Conservation (phyloP, 2,329 filamentous ascomycete species). For the Seiridium cupressi region DNA sequence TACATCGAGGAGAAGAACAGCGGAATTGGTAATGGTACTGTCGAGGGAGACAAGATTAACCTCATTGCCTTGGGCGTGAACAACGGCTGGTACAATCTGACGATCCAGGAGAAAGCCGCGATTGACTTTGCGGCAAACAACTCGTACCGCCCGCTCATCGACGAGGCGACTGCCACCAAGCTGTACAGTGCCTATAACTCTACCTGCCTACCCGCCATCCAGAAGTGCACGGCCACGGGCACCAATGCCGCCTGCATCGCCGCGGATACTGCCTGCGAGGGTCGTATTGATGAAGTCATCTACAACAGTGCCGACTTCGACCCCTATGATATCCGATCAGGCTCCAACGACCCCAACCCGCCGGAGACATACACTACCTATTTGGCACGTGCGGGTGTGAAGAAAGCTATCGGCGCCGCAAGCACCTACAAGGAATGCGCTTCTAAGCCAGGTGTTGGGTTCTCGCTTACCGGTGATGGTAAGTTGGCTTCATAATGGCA, state of each 20-base stretch:
- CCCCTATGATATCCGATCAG: constrained; percentile 44
- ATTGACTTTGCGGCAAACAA: constrained; percentile 18
- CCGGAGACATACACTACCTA: constrained; percentile 40
- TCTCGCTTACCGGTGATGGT: constrained; percentile 38
- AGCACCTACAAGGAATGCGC: constrained; percentile 39
- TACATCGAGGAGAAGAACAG: constrained; percentile 24
- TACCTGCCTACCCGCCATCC: constrained; percentile 9
- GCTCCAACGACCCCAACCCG: constrained; percentile 33
- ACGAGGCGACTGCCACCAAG: neutral
- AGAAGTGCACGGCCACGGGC: constrained; percentile 8
- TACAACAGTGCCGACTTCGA: constrained; percentile 31
- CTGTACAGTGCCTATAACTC: constrained; percentile 15
- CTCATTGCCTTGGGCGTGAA: constrained; percentile 24
- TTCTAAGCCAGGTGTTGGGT: constrained; percentile 31
- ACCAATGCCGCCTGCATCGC: constrained; percentile 11
- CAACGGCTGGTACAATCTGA: constrained; percentile 22
- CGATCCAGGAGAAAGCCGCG: constrained; percentile 17
- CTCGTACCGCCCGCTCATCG: constrained; percentile 8
- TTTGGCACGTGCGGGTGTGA: constrained; percentile 32
- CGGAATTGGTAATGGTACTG: constrained; percentile 16
- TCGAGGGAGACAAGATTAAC: constrained; percentile 17
- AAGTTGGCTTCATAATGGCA: constrained; percentile 6
- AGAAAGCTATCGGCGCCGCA: constrained; percentile 43
- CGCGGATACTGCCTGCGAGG: constrained; percentile 8
- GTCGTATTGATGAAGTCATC: constrained; percentile 32